Base-by-base conservation (phyloP, 371 early-diverging fungal species). In the Mucor lusitanicus region DNA sequence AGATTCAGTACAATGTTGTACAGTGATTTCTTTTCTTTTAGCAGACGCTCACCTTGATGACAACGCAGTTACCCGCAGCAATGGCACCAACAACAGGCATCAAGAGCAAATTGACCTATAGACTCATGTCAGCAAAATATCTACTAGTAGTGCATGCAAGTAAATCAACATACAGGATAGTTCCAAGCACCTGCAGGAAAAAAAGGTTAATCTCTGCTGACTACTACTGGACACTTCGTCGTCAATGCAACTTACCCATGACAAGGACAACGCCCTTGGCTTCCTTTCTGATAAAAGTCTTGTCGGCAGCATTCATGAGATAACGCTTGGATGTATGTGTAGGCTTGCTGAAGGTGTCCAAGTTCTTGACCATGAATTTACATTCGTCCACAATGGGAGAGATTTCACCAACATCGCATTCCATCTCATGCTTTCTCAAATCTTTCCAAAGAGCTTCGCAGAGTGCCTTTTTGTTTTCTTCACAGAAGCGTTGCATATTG, bases 31-130 rank as follows among this genome's bases (percentile, higher is more conserved):
- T 35, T 33, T 33, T 33, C n/a, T 33, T 33, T 8, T 9, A 12
- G 8, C 11, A 23, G 7, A 25, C 23, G 11, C 50, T 23, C 71
- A 80, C 83, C 77, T 98, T 98, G 39, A 96, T 39, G 11, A 94
- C 75, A 40, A 86, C 92, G 13, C 91, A 89, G 83, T 94, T 94
- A 33, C 99, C 99, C 8, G 95, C 95, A 21, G 95, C 97, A 67
- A 98, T 88, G 5, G 97, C 97, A 42, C 94, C 93, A 6, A 92
- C 84, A 7, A 94, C 77, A 13, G 98, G 97, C 27, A 83, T 68
- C 28, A 96, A 67, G 7, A 85, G 48, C 37, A 97, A 79, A 48
- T 89, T 82, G 57, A 82, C 55, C 82, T 82, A 77, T 28, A 13
- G 23, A 59, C 32, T 11, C 25, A 9, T 21, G 27, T 63, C 44